Base-by-base conservation (phyloP, 352 stramenopile genomes). In the Globisporangium nagaii region DNA sequence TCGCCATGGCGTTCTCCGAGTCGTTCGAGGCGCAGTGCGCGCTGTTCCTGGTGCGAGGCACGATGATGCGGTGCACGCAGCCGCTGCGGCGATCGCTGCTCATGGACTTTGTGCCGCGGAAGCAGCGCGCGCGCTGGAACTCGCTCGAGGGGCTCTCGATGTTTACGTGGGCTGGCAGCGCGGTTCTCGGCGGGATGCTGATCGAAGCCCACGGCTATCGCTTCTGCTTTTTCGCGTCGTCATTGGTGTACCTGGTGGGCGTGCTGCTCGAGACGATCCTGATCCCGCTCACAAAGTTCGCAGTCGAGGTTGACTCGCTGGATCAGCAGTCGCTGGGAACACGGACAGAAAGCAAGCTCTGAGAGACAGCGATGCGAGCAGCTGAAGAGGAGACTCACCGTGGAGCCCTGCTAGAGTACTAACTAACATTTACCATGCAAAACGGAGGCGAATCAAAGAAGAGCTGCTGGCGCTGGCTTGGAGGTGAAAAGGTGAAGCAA, bases 71-170 rank as follows among this genome's bases (percentile, higher is more conserved):
- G 44, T 88, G 79, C 60, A 73, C 75, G 0, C 72, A 84, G 46
- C 79, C 79, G 9, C 51, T 92, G 28, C 70, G 79, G 11, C 73
- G 73, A 28, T 88, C 81, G 27, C 28, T 92, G 20, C 64, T 92
- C 12, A 90, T 92, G 79, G 81, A 92, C 54, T 86, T 86, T 43
- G 79, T 92, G 24, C 69, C 76, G 2, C 77, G 74, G 36, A 53
- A 65, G 8, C 57, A 83, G 39, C 79, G 81, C 22, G 81, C 75
- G 7, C 73, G 75, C 1, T 92, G 81, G 81, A 89, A 84, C 40
- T 79, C 79, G 20, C 64, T 90, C 13, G 75, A 90, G 43, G 74
- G 74, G 9, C 55, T 93, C 40, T 77, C 79, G 2, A 68, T 70
- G 48, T 80, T 85, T 30, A 74, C 74, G 11, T 90, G 70, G 70